phyloP scores from a whole-genome alignment of 495 filamentous ascomycete species.

The Tricharina praecox region DNA sequence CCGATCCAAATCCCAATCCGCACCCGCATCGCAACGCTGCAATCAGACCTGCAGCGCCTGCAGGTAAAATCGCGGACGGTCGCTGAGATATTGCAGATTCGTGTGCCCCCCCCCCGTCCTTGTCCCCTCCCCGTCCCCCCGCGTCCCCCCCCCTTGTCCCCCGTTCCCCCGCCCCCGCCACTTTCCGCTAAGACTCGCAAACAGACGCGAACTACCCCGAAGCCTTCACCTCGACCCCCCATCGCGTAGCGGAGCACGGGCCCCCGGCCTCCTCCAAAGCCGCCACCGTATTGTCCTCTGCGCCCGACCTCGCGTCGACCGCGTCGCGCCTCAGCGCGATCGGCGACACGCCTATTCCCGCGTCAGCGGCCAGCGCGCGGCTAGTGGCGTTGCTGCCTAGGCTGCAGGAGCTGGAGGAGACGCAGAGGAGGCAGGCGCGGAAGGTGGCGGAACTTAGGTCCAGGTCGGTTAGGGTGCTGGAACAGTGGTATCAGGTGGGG shows the following conservation, averaged over 20 bases:
- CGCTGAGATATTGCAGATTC: background rate
- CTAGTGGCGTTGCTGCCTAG: slow-evolving; percentile 55
- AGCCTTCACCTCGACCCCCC: background rate
- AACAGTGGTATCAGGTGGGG: slow-evolving; percentile 60
- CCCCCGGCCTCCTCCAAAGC: slow-evolving; percentile 31
- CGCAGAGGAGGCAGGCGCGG: slow-evolving; percentile 52
- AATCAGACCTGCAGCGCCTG: slow-evolving; percentile 9
- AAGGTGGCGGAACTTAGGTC: slow-evolving; percentile 54
- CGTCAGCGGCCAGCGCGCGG: no score
- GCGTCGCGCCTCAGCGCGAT: slow-evolving; percentile 67
- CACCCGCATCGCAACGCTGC: slow-evolving; percentile 12
- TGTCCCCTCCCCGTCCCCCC: background rate
- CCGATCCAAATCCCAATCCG: slow-evolving; percentile 12
- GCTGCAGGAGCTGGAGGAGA: slow-evolving; percentile 45
- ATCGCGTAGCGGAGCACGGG: no score
- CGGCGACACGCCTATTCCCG: slow-evolving; percentile 59
- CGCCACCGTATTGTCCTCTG: slow-evolving; percentile 52
- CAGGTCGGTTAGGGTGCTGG: slow-evolving; percentile 54
- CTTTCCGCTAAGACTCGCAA: no score
- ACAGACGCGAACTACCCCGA: background rate
- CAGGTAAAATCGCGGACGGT: background rate
- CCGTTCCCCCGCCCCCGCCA: no score
- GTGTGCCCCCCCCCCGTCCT: background rate
- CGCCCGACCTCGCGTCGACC: slow-evolving; percentile 56
- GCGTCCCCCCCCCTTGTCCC: no score